These are phyloP conservation scores for Pelargonium cotyledonis DNA, from an alignment of 441 rosid species.

Conservation along the genomic window DNA sequence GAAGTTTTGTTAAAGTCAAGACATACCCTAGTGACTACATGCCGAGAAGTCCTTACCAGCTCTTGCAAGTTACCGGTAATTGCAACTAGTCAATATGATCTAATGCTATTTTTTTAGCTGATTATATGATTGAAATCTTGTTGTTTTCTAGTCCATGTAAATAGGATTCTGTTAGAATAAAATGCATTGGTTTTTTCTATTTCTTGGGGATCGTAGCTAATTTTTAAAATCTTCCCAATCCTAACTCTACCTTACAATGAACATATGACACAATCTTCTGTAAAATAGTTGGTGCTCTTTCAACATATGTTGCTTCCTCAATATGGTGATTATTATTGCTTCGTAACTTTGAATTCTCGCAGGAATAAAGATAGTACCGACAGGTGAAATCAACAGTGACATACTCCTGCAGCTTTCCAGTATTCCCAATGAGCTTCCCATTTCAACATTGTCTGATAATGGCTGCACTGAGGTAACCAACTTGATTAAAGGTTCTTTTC, in stretches of 20 bases:
- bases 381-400: constrained; percentile 17
- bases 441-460: constrained; percentile 32
- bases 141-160: too few species aligned
- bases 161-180: too few species aligned
- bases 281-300: not conserved
- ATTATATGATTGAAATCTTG: too few species aligned
- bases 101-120: too few species aligned
- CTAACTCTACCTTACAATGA: too few species aligned
- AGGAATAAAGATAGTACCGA: constrained; percentile 33
- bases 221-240: too few species aligned
- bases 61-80: constrained; percentile 54
- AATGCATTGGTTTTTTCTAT: too few species aligned
- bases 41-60: constrained; percentile 32
- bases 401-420: constrained; percentile 33
- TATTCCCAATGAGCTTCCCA: constrained; percentile 27
- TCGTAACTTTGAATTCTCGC: not conserved
- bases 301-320: not conserved
- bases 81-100: not conserved
- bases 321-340: too few species aligned
- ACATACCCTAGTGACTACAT: constrained; percentile 28
- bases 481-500: not conserved
- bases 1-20: constrained; percentile 62
- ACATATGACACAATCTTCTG: not conserved
- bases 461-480: constrained; percentile 42
- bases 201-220: too few species aligned